These are phyloP conservation scores for Hippophae tibetana DNA, from an alignment of 306 rosid genomes.

Conservation along the genomic window DNA sequence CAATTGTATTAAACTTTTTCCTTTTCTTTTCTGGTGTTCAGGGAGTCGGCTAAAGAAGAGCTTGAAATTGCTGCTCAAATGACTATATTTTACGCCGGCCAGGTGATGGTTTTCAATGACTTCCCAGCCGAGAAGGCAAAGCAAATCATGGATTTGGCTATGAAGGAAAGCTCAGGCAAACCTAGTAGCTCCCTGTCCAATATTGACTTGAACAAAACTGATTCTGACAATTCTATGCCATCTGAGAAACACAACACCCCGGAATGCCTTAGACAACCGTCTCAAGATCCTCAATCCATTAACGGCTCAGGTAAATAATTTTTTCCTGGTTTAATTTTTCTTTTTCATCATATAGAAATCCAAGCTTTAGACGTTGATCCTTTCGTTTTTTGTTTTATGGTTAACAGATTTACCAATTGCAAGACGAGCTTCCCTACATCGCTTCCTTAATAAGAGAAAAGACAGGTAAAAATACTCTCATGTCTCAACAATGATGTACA, in stretches of 20 bases:
- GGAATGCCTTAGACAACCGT: background rate
- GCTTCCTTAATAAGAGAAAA: slow-evolving; percentile 83
- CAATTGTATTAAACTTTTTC: background rate
- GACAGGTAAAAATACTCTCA: slow-evolving; percentile 46
- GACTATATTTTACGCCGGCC: slow-evolving; percentile 67
- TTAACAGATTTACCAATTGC: slow-evolving; percentile 59
- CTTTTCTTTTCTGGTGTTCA: background rate
- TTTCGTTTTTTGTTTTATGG: background rate
- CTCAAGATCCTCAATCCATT: slow-evolving; percentile 1
- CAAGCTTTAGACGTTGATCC: background rate
- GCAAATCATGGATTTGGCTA: slow-evolving; percentile 61
- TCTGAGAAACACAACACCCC: slow-evolving; percentile 10
- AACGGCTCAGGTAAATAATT: slow-evolving; percentile 11
- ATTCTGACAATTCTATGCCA: slow-evolving; percentile 8
- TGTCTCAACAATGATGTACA: background rate
- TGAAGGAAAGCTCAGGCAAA: slow-evolving; percentile 33
- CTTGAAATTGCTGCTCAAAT: slow-evolving; percentile 41
- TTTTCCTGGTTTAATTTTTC: background rate
- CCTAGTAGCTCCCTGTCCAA: slow-evolving; percentile 1
- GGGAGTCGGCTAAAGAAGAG: slow-evolving; percentile 19
- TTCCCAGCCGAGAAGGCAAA: slow-evolving; percentile 47
- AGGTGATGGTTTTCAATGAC: slow-evolving; percentile 53
- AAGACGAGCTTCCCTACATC: slow-evolving; percentile 78
- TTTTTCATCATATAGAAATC: background rate
- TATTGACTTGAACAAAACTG: background rate